phyloP scores from a whole-genome alignment of 192 early-diverging fungal species.

The Umbelopsis ramanniana region DNA sequence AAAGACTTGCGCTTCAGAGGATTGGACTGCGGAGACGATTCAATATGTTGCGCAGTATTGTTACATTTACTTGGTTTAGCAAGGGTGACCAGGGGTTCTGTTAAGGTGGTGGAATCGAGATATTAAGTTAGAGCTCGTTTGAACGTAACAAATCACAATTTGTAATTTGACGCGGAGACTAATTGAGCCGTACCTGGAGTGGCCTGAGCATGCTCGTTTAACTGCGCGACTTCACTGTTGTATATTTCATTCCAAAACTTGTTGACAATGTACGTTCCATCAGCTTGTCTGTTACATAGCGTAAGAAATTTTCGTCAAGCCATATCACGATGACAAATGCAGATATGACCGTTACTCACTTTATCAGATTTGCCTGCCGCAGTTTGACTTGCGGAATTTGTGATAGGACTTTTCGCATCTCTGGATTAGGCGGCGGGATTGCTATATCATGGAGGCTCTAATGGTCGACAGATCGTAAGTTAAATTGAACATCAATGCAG shows the following conservation, averaged over 20 bases:
- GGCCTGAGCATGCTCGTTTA: constrained; percentile 4
- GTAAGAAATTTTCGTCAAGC: not conserved
- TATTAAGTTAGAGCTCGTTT: not conserved
- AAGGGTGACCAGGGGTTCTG: too few species aligned
- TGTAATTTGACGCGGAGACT: constrained; percentile 6
- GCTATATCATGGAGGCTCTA: not conserved
- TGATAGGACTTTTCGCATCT: constrained; percentile 2
- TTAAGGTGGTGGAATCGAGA: too few species aligned
- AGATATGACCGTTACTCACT: not conserved
- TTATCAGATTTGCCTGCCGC: constrained; percentile 7
- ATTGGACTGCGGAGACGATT: not conserved
- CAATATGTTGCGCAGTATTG: constrained; percentile 7
- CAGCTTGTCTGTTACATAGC: not conserved
- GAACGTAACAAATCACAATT: constrained; percentile 8
- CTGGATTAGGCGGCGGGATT: not conserved
- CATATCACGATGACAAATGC: not conserved
- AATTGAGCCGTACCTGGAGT: not conserved
- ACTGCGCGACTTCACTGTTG: not conserved
- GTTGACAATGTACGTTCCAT: constrained; percentile 11
- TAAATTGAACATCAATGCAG: not conserved
- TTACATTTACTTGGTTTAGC: not conserved
- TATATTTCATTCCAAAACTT: constrained; percentile 17
- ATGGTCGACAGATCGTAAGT: not conserved
- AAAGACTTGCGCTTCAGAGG: not conserved
- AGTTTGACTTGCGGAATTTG: constrained; percentile 12